Conservation (phyloP, 2,329 filamentous ascomycete species). For the Cercospora sp. region DNA sequence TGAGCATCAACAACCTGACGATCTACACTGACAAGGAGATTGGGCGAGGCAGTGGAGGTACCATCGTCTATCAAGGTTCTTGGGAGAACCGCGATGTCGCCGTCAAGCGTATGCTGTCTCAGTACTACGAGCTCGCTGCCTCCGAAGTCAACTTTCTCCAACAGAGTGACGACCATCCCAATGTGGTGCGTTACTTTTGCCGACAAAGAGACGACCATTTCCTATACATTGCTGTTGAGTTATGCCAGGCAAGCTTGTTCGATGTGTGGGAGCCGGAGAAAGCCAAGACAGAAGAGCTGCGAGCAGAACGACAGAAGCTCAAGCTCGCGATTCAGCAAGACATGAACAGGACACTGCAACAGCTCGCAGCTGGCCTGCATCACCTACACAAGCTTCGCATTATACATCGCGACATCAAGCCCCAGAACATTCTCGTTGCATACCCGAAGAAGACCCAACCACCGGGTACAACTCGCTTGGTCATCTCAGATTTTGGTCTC, state of each 20-base stretch:
- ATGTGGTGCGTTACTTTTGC: conserved; percentile 95
- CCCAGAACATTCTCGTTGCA: conserved; percentile 90
- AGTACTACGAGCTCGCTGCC: conserved; percentile 93
- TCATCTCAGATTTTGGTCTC: conserved; percentile 96
- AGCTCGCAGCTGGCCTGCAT: conserved; percentile 84
- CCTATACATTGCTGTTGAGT: conserved; percentile 91
- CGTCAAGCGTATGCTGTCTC: conserved; percentile 93
- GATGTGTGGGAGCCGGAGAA: conserved; percentile 91
- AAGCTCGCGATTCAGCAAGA: conserved; percentile 73
- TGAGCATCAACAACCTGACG: conserved; percentile 62
- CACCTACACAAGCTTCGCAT: conserved; percentile 91
- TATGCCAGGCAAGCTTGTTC: conserved; percentile 89
- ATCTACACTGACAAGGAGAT: conserved; percentile 62
- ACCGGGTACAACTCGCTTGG: conserved; percentile 68
- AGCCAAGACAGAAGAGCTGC: conserved; percentile 52
- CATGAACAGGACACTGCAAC: conserved; percentile 76
- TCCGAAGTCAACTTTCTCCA: conserved; percentile 88
- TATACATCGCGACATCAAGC: conserved; percentile 95
- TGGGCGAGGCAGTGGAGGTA: conserved; percentile 89
- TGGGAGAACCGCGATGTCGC: conserved; percentile 89
- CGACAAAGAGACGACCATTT: conserved; percentile 87
- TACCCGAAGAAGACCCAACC: conserved; percentile 67
- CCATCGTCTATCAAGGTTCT: conserved; percentile 88
- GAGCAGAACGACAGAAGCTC: conserved; percentile 54
- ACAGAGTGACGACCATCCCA: conserved; percentile 92